phyloP scores from a whole-genome alignment of 345 rosid species.

The Odontarrhena argentea region DNA sequence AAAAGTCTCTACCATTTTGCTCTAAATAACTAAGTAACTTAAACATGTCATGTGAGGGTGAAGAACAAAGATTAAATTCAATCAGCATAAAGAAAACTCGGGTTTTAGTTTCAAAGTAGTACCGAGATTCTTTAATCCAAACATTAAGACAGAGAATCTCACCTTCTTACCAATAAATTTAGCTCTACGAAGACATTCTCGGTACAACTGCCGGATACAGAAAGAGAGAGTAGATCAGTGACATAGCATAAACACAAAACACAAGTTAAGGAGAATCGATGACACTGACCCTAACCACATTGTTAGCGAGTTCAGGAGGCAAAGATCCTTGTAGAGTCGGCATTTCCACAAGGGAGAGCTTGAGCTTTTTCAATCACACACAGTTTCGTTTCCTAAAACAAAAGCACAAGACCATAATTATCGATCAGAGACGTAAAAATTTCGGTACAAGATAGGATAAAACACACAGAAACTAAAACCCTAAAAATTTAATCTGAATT shows the following conservation, averaged over 20 bases:
- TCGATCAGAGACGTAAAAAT: constrained; percentile 9
- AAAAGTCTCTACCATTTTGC: background rate
- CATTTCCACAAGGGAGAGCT: constrained; percentile 46
- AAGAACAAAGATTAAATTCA: too few relatives aligned
- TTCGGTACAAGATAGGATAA: too few relatives aligned
- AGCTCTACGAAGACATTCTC: constrained; percentile 96
- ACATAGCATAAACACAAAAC: constrained; percentile 1
- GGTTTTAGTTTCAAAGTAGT: too few relatives aligned
- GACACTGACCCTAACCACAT: constrained; percentile 71
- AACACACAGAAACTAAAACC: too few relatives aligned
- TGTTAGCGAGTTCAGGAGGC: constrained; percentile 97
- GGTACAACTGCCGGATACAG: constrained; percentile 64
- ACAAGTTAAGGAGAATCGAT: constrained; percentile 7
- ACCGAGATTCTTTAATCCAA: too few relatives aligned
- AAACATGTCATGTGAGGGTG: background rate
- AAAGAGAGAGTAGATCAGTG: constrained; percentile 17
- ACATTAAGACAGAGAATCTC: constrained; percentile 4
- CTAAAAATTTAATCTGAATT: too few relatives aligned
- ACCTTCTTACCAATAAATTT: constrained; percentile 82
- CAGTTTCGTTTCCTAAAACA: background rate
- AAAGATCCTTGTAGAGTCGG: constrained; percentile 82
- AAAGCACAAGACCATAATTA: constrained; percentile 7
- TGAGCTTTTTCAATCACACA: background rate
- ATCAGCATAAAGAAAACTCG: too few relatives aligned
- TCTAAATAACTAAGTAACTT: constrained; percentile 2